These are phyloP conservation scores for Trifolium fragiferum DNA, from an alignment of 306 rosid species.

Conservation along the genomic window DNA sequence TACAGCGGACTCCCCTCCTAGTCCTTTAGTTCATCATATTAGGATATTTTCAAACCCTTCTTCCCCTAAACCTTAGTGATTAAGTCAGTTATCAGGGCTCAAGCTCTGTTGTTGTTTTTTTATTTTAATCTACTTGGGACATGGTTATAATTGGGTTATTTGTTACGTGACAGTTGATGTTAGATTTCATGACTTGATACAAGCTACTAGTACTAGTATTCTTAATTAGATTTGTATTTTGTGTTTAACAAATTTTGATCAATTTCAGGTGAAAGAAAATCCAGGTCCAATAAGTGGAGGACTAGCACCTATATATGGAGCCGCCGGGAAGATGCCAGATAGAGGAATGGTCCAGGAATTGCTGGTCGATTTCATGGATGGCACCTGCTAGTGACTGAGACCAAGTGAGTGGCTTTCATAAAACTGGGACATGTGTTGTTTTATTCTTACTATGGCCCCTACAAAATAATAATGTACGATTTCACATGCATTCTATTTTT, in stretches of 20 bases:
- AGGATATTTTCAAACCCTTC: too few species aligned
- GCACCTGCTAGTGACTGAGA: conserved; percentile 60
- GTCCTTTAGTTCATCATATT: too few species aligned
- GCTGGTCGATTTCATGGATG: conserved; percentile 89
- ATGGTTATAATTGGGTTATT: neutral
- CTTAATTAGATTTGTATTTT: conserved; percentile 21
- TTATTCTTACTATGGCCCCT: conserved; percentile 26
- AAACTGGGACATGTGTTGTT: conserved; percentile 9
- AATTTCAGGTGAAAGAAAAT: conserved; percentile 78
- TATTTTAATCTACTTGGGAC: neutral
- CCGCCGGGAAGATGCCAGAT: conserved; percentile 97
- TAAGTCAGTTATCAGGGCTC: too few species aligned
- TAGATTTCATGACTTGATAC: conserved; percentile 18
- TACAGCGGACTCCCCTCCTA: too few species aligned
- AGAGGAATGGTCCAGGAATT: conserved; percentile 83
- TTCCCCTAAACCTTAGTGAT: too few species aligned
- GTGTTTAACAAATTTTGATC: conserved; percentile 1
- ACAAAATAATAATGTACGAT: neutral
- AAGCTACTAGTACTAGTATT: neutral
- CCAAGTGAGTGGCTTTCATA: neutral
- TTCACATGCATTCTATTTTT: neutral
- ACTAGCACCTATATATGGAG: conserved; percentile 92
- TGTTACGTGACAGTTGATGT: conserved; percentile 28
- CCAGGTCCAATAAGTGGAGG: conserved; percentile 96
- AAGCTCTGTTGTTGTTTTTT: too few species aligned